Base-by-base conservation (phyloP, 176 grass and related monocot genomes). In the Aegilops bicornis region DNA sequence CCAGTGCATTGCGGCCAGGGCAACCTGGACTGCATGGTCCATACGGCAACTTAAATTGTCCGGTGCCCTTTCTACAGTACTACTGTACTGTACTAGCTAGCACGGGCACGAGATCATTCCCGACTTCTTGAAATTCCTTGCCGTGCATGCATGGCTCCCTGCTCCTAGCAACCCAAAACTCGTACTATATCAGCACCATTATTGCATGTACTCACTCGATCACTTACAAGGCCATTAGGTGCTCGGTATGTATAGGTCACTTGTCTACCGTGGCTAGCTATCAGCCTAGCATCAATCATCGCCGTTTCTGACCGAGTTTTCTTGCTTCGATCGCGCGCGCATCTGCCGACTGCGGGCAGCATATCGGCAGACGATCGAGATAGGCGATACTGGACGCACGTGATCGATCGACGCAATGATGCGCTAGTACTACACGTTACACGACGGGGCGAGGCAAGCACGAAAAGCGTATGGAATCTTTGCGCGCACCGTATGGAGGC, bases 21-120 rank as follows among this genome's bases (percentile, higher is more conserved):
- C 59, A 73, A 45, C 35, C 20, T 35, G 48, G 45, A 35, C 73
- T 17, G 37, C 82, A 84, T 58, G 67, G 63, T 27, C 59, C 42
- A 39, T 61, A 80, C 76, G 77, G 87, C 87, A 80, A 16, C 81
- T 61, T 62, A 25, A 45, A 25, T 73, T 16, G 35, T 58, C 30
- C 6, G 11, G 4, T 9, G 81, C 63, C 75, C 25, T 50, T 78
- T 83, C 62, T 64, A 19, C 60, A 45, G 42, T 48, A n/a, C 30
- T 31, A 31, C 30, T 31, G 30, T 31, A 31, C 30, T 31, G 30
- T 31, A 19, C 47, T 73, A 69, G 12, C 47, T 54, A 19, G 50
- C 50, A 54, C 47, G 0, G 63, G 48, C 48, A 52, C 16, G 0
- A 63, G 35, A 77, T 48, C 50, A 69, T 48, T 79, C 15, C 37